phyloP scores from a whole-genome alignment of 2,329 filamentous ascomycete species.

The Huntiella bhutanensis region DNA sequence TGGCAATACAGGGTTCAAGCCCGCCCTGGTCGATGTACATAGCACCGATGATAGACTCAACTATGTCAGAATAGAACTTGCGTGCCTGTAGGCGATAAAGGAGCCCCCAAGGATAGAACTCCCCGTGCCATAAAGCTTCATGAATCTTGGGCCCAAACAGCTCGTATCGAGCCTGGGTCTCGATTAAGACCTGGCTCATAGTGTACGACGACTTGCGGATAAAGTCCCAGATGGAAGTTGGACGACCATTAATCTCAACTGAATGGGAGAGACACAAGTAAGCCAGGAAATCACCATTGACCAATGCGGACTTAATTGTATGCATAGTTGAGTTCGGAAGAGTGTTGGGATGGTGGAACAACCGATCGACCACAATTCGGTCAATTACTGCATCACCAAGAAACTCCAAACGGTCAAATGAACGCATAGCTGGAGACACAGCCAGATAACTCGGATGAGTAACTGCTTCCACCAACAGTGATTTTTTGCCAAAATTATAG shows the following conservation, averaged over 20 bases:
- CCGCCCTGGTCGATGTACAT: conserved; percentile 65
- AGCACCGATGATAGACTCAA: conserved; percentile 66
- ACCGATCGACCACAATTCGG: conserved; percentile 45
- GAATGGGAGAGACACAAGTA: conserved; percentile 29
- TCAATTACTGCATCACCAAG: conserved; percentile 76
- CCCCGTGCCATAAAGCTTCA: conserved; percentile 28
- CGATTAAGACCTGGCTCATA: conserved; percentile 18
- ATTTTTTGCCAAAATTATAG: conserved; percentile 49
- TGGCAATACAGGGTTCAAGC: conserved; percentile 33
- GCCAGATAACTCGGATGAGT: conserved; percentile 49
- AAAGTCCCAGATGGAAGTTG: conserved; percentile 43
- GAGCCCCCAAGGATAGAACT: conserved; percentile 56
- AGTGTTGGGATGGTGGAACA: conserved; percentile 30
- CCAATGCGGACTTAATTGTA: conserved; percentile 51
- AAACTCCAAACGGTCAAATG: conserved; percentile 64
- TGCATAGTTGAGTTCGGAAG: conserved; percentile 47
- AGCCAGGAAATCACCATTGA: conserved; percentile 63
- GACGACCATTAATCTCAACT: conserved; percentile 11
- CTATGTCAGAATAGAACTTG: conserved; percentile 69
- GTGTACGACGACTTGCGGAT: conserved; percentile 37
- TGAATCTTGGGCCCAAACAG: conserved; percentile 30
- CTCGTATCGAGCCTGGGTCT: conserved; percentile 24
- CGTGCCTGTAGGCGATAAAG: conserved; percentile 45
- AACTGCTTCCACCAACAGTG: conserved; percentile 56
- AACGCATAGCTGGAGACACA: conserved; percentile 21